A percentile compares a stretch with the other conserved stretches of the same genome.
Evolutionary conservation across 257 asterid species (phyloP).

Genomic region (Euphrasia confusa): DNA sequence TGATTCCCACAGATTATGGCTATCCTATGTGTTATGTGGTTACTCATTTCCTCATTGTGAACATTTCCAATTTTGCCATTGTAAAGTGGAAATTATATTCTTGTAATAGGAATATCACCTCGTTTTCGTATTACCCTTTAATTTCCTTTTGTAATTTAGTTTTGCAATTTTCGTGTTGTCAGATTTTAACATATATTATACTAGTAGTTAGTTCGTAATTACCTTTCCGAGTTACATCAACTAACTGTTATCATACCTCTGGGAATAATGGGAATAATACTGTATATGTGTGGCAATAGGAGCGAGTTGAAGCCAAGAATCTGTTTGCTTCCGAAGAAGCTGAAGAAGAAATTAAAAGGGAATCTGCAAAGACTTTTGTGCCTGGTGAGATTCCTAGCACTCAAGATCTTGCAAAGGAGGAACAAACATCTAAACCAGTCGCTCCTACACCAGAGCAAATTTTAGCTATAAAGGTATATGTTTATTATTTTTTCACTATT

Average conservation of each 20-base stretch:
- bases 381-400: conserved; percentile 60
- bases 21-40: not conserved
- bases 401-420: conserved; percentile 61
- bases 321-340: conserved; percentile 89
- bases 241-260: not conserved
- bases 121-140: conserved; percentile 12
- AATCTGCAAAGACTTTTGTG: conserved; percentile 68
- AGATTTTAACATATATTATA: conserved; percentile 14
- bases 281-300: conserved; percentile 38
- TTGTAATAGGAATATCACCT: conserved; percentile 3
- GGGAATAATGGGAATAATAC: not conserved
- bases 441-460: conserved; percentile 97
- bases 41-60: not conserved
- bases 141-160: conserved; percentile 10
- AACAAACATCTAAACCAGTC: conserved; percentile 59
- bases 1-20: not conserved
- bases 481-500: conserved; percentile 14
- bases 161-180: conserved; percentile 6
- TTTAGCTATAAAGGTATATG: conserved; percentile 82
- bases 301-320: conserved; percentile 79
- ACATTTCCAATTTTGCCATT: conserved; percentile 10
- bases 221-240: conserved; percentile 8
- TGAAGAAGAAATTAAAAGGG: conserved; percentile 82
- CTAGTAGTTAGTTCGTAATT: conserved; percentile 1
- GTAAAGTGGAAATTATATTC: not conserved